Conservation (phyloP, 2,329 filamentous ascomycete species). For the Paraphoma chrysanthemicola region DNA sequence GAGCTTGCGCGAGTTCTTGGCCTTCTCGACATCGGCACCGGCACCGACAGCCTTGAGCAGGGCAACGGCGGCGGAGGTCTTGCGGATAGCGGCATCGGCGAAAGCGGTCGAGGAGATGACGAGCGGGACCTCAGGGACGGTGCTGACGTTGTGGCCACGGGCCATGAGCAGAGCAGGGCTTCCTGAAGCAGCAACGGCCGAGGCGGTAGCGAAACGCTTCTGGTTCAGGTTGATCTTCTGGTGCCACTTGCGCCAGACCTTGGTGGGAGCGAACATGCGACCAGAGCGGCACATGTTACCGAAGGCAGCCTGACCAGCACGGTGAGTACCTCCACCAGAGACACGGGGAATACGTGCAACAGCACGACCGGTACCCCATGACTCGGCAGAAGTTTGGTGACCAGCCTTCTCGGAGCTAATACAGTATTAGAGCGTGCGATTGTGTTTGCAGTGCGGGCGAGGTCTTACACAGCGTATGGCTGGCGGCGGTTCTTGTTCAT, state of each 20-base stretch:
- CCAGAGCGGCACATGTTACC: conserved; percentile 99
- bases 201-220: conserved; percentile 98
- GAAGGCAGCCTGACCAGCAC: conserved; percentile 99
- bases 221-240: conserved; percentile 99
- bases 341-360: conserved; percentile 99
- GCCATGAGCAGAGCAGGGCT: conserved; percentile 93
- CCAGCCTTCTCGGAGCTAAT: conserved; percentile 87
- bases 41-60: conserved; percentile 94
- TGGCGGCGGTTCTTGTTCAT: conserved; percentile 99
- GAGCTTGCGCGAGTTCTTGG: conserved; percentile 94
- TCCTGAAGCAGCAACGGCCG: conserved; percentile 94
- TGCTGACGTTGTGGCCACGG: conserved; percentile 93
- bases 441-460: not conserved
- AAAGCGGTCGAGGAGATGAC: conserved; percentile 93
- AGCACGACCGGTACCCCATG: conserved; percentile 97
- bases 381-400: conserved; percentile 99
- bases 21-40: conserved; percentile 90
- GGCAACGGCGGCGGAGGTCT: conserved; percentile 85
- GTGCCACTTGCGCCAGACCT: conserved; percentile 99
- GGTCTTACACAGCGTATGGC: conserved; percentile 88
- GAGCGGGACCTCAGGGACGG: conserved; percentile 94
- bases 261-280: conserved; percentile 99
- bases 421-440: conserved; percentile 22
- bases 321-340: conserved; percentile 99
- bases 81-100: conserved; percentile 77